phyloP scores from a whole-genome alignment of 192 early-diverging fungal species.

The Umbelopsis sp. region DNA sequence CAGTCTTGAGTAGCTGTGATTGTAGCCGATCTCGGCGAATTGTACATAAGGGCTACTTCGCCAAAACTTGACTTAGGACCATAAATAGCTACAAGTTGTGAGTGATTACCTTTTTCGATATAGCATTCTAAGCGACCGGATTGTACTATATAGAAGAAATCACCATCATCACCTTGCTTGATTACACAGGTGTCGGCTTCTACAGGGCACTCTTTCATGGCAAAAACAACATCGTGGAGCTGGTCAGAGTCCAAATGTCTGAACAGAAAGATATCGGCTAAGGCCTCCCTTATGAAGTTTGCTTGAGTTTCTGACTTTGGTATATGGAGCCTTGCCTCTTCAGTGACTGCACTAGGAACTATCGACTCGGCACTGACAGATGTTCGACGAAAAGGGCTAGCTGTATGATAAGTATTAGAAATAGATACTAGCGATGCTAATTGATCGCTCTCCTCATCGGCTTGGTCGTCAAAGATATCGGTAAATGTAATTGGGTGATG shows the following conservation, averaged over 20 bases:
- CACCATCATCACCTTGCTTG: conserved; percentile 44
- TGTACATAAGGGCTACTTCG: conserved; percentile 54
- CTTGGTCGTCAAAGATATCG: not conserved
- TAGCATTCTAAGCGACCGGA: conserved; percentile 38
- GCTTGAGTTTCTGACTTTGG: conserved; percentile 29
- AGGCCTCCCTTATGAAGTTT: conserved; percentile 30
- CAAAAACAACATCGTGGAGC: conserved; percentile 35
- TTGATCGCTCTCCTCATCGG: not conserved
- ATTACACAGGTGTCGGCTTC: conserved; percentile 31
- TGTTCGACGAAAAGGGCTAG: conserved; percentile 27
- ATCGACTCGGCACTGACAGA: conserved; percentile 51
- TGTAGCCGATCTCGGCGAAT: conserved; percentile 49
- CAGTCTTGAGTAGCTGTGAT: conserved; percentile 31
- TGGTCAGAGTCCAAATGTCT: conserved; percentile 40
- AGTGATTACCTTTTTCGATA: conserved; percentile 21
- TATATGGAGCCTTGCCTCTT: conserved; percentile 26
- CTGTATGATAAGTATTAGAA: not conserved
- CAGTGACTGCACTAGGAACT: conserved; percentile 15
- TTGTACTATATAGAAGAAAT: conserved; percentile 46
- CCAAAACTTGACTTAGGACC: conserved; percentile 44
- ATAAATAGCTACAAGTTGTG: conserved; percentile 25
- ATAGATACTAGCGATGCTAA: not conserved
- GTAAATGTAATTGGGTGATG: conserved; percentile 4
- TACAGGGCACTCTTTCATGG: conserved; percentile 43
- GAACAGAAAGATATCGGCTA: conserved; percentile 40